Conservation (phyloP, 1,284 basidiomycete species). For the Fomitiporia mediterranea region DNA sequence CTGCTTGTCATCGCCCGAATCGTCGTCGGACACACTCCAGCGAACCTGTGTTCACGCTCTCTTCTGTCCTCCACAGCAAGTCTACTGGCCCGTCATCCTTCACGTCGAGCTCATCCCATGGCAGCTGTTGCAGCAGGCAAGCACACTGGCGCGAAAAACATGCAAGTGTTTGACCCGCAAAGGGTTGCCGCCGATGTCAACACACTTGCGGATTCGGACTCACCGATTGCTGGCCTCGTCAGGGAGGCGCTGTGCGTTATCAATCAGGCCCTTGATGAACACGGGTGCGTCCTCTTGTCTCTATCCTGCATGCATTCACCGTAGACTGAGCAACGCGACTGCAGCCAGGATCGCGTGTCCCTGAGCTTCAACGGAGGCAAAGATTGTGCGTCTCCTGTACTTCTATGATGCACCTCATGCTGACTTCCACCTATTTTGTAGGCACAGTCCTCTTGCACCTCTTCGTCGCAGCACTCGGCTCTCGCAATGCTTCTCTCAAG, state of each 20-base stretch:
- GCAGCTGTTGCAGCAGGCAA: background rate
- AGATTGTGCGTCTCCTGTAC: conserved; percentile 78
- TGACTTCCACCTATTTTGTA: conserved; percentile 28
- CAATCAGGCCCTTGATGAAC: conserved; percentile 64
- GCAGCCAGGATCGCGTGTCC: conserved; percentile 62
- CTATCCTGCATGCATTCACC: too few relatives aligned
- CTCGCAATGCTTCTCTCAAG: conserved; percentile 36
- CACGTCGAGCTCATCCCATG: background rate
- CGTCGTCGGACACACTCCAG: background rate
- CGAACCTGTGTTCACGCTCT: too few relatives aligned
- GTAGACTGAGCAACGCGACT: conserved; percentile 10
- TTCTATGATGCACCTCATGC: background rate
- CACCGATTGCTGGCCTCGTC: conserved; percentile 58
- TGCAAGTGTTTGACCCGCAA: conserved; percentile 6
- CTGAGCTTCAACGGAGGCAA: conserved; percentile 98
- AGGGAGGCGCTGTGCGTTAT: conserved; percentile 77
- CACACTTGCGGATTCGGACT: conserved; percentile 45
- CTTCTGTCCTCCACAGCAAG: background rate
- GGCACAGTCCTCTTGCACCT: conserved; percentile 94
- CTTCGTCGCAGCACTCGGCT: conserved; percentile 67
- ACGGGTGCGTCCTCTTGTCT: conserved; percentile 69
- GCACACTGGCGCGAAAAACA: background rate
- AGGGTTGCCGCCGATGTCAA: conserved; percentile 53
- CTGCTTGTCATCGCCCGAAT: background rate
- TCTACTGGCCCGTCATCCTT: background rate